Evolutionary conservation across 1,284 basidiomycete species (phyloP), one percentile per base, ranked within the genome.

Genomic region (Xerocomus minutiporus): DNA sequence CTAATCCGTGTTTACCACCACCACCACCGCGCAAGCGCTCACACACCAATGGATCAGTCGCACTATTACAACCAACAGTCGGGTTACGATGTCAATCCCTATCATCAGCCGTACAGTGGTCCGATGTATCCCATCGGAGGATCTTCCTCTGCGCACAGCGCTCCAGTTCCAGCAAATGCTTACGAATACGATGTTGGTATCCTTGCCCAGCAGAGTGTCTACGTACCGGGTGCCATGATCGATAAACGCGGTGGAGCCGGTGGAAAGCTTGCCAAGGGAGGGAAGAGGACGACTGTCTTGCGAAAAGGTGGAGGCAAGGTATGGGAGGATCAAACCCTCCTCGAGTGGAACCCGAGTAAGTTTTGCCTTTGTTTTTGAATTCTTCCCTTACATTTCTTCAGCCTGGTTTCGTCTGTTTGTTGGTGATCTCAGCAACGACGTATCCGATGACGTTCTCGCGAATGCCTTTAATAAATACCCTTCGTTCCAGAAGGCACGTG

Each of bases 351-450:
- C 73, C 90, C 97, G 44, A 84, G 94, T 96, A 66, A 68, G 91
- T 80, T 6, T 5, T 29, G 12, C 11, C 31, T 51, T 52, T 29
- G 12, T 52, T 41, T 20, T 40, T 8, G 36, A 8, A 4, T 23
- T 8, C 9, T 42, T 41, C 2, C 12, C 4, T 58, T 7, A 64
- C 23, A 1, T 2, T 44, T 13, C 44, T 44, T 48, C 61, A 97
- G 92, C 90, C 12, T 99, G 97, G 92, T 99, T 97, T 75, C 85
- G 97, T 29, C 75, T 99, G 43, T 99, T 99, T 65, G 93, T 99
- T 23, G 97, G 97, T 46, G 96, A 99, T 70, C 79, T 99, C 39
- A 97, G 95, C 64, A 98, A 98, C 67, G 97, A 99, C 72, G 95
- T 99, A 29, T 93, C 92, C 50, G 97, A 99, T 64, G 91, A 96